A percentile compares a stretch with the other conserved stretches of the same genome.
phyloP scores from a whole-genome alignment of 805 yeast genomes.

The Vanderwaltozyma yarrowii region DNA sequence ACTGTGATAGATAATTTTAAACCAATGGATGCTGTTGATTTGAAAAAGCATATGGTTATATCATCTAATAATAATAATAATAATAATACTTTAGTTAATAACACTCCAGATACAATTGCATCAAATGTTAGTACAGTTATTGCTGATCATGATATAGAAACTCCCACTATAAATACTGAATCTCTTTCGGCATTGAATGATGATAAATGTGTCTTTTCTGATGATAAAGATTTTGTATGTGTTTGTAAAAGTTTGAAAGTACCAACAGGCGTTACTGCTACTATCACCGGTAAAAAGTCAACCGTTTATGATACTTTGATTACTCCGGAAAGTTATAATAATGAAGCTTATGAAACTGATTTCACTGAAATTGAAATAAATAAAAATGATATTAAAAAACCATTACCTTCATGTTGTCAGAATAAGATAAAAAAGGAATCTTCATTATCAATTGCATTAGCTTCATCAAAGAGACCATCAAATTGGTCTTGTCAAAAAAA shows the following conservation, averaged over 20 bases:
- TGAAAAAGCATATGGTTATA: constrained; percentile 3
- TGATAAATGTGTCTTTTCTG: constrained; percentile 1
- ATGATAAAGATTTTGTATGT: constrained; percentile 1
- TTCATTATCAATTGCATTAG: no score
- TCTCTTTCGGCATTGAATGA: not conserved
- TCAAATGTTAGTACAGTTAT: no score
- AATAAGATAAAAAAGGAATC: not conserved
- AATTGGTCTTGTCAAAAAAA: constrained; percentile 3
- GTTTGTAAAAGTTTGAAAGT: constrained; percentile 5
- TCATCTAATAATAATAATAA: not conserved
- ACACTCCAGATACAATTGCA: not conserved
- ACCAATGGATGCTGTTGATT: constrained; percentile 53
- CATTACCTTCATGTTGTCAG: not conserved
- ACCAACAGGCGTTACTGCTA: not conserved
- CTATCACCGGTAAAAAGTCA: not conserved
- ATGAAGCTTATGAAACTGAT: not conserved
- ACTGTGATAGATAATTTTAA: constrained; percentile 33
- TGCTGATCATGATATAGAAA: no score
- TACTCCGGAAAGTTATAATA: not conserved
- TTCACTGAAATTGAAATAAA: not conserved
- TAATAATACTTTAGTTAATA: not conserved
- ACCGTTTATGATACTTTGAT: not conserved
- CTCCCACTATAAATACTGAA: no score
- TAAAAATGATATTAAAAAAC: not conserved
- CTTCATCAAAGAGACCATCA: not conserved